Evolutionary conservation across 2,329 filamentous ascomycete genomes (phyloP), one percentile per base, ranked within the genome.

Genomic region (Fusarium phyllophilum): DNA sequence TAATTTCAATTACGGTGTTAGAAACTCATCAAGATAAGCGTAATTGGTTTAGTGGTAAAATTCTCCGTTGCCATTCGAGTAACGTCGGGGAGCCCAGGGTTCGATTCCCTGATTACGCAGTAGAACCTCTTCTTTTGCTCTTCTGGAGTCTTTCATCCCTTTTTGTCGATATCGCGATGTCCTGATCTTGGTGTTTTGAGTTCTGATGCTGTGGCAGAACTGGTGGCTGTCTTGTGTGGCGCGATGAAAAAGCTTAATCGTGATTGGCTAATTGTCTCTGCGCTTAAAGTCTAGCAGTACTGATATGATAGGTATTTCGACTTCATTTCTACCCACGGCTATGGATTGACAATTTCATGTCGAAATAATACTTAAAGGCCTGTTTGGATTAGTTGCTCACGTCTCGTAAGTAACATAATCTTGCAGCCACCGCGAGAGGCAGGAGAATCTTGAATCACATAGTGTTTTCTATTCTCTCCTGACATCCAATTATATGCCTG

Each of bases 1-100:
- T 75, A 88, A 88, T 64, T 88, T 0, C 83, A 72, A 89, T 85
- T 36, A 89, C 83, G 74, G 88, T 83, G 17, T 79, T 85, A 57
- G 89, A 86, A 12, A 12, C 22, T 4, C 9, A 29, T n/a, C n/a
- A 34, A 29, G 36, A 26, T 36, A 52, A 55, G 51, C 51, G 51
- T 55, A 55, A 55, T 55, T 55, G 51, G 51, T 55, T 55, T 55
- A 55, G 51, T 55, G 51, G 34, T 55, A 54, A 54, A 54, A 54
- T 54, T 54, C 51, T 54, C 51, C 51, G 51, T 54, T 54, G 51
- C 51, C 51, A 54, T 54, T 14, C 24, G 51, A 29, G 34, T 8
- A 54, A 4, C 51, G 51, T 55, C 51, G 51, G 51, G 51, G 51
- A 55, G 51, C 51, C 51, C 51, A 41, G 51, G 51, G 51, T 55